A percentile compares a stretch with the other conserved stretches of the same genome.
These are phyloP conservation scores for Huntiella bhutanensis DNA, from an alignment of 2,329 filamentous ascomycete species.

Conservation along the genomic window DNA sequence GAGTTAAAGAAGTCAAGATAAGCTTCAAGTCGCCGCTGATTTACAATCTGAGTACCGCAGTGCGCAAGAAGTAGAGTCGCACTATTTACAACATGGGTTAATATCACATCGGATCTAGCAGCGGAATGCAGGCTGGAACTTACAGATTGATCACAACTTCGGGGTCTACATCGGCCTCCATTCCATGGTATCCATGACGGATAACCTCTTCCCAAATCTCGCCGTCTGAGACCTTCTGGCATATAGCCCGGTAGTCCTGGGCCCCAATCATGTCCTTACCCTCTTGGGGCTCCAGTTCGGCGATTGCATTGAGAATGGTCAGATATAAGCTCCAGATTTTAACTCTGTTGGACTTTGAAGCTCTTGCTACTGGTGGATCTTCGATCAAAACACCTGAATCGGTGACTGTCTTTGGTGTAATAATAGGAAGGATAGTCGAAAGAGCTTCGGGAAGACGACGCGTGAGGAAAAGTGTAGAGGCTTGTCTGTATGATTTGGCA, in stretches of 20 bases:
- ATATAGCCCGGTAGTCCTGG: constrained; percentile 66
- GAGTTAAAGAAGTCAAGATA: constrained; percentile 49
- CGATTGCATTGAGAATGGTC: constrained; percentile 75
- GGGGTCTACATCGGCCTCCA: constrained; percentile 78
- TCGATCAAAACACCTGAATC: constrained; percentile 28
- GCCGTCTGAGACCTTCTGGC: constrained; percentile 70
- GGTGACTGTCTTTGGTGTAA: constrained; percentile 38
- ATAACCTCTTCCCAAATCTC: constrained; percentile 91
- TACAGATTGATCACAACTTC: constrained; percentile 85
- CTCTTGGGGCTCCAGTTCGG: constrained; percentile 77
- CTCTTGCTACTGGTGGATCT: constrained; percentile 56
- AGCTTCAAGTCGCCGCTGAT: constrained; percentile 72
- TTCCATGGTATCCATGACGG: constrained; percentile 66
- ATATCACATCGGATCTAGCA: not conserved
- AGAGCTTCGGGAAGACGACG: constrained; percentile 80
- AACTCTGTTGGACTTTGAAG: constrained; percentile 64
- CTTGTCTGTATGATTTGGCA: constrained; percentile 84
- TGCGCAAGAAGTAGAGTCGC: constrained; percentile 84
- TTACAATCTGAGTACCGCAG: constrained; percentile 61
- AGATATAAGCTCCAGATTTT: constrained; percentile 97
- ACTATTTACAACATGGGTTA: constrained; percentile 25
- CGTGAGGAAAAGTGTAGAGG: constrained; percentile 85
- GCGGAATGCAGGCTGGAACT: constrained; percentile 17
- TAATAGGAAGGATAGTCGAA: constrained; percentile 64
- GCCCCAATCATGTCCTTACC: constrained; percentile 76